Conservation (phyloP, 208 protist species). For the Leishmania lainsoni region DNA sequence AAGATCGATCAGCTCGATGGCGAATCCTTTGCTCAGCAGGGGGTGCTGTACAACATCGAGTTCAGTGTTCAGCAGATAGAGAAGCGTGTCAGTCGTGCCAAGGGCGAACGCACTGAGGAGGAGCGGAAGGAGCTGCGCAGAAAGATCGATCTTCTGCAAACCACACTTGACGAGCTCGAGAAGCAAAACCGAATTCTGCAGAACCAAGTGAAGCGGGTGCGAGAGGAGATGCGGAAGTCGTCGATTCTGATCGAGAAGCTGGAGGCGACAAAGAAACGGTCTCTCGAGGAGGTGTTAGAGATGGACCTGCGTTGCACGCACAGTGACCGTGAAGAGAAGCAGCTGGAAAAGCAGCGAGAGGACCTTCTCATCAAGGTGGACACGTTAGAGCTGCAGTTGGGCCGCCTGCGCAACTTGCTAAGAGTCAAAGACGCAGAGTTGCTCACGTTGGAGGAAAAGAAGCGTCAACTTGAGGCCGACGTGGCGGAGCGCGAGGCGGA, state of each 20-base stretch:
- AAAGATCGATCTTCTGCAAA: conserved; percentile 87
- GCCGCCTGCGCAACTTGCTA: conserved; percentile 58
- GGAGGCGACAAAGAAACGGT: conserved; percentile 45
- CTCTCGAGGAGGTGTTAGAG: conserved; percentile 74
- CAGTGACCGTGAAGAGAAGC: conserved; percentile 54
- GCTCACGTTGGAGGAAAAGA: conserved; percentile 71
- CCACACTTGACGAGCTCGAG: conserved; percentile 77
- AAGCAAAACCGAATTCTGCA: conserved; percentile 81
- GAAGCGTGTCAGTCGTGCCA: conserved; percentile 90
- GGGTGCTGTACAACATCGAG: conserved; percentile 94
- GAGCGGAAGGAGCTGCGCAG: conserved; percentile 86
- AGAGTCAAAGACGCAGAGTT: conserved; percentile 63
- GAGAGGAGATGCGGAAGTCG: conserved; percentile 78
- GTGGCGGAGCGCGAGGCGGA: conserved; percentile 78
- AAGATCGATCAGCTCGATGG: conserved; percentile 86
- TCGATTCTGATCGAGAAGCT: conserved; percentile 60
- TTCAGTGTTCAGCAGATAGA: conserved; percentile 96
- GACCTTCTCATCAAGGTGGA: conserved; percentile 81
- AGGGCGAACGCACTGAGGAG: conserved; percentile 91
- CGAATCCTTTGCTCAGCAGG: conserved; percentile 91
- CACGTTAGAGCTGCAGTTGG: conserved; percentile 89
- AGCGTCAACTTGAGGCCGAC: conserved; percentile 67
- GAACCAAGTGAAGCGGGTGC: conserved; percentile 90
- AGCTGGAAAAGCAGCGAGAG: conserved; percentile 68
- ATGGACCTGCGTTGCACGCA: conserved; percentile 83